A percentile compares a stretch with the other conserved stretches of the same genome.
These are phyloP conservation scores for Phytophthora parvispora DNA, from an alignment of 352 stramenopile species.

Conservation along the genomic window DNA sequence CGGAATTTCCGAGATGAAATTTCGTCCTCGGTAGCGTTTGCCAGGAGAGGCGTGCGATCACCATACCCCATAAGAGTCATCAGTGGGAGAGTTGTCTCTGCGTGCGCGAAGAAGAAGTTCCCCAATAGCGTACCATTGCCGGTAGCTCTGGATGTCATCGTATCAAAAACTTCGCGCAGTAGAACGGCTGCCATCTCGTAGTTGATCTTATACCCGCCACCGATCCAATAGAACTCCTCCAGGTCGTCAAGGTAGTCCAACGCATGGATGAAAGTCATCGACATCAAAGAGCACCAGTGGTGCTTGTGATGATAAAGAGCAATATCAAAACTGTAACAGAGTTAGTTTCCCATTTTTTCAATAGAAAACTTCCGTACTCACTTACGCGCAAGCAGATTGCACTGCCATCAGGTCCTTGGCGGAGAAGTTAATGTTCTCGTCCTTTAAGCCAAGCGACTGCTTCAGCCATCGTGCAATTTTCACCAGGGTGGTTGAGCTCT, in stretches of 20 bases:
- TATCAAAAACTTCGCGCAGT: slow-evolving; percentile 41
- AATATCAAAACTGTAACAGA: slow-evolving; percentile 48
- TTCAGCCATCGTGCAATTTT: slow-evolving; percentile 25
- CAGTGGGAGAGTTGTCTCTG: slow-evolving; percentile 64
- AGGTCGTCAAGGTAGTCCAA: slow-evolving; percentile 63
- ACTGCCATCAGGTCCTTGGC: slow-evolving; percentile 41
- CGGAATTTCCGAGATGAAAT: slow-evolving; percentile 48
- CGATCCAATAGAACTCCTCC: slow-evolving; percentile 58
- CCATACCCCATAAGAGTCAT: slow-evolving; percentile 61
- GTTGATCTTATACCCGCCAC: slow-evolving; percentile 55
- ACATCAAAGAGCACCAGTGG: slow-evolving; percentile 60
- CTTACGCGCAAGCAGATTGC: slow-evolving; percentile 60
- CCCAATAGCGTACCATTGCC: slow-evolving; percentile 22
- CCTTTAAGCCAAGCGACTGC: slow-evolving; percentile 24
- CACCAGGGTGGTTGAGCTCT: slow-evolving; percentile 31
- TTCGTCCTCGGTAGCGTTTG: slow-evolving; percentile 31
- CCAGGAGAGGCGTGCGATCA: slow-evolving; percentile 34
- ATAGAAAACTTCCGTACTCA: too few species aligned
- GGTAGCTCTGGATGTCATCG: slow-evolving; percentile 24
- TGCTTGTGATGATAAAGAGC: slow-evolving; percentile 48
- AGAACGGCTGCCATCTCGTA: slow-evolving; percentile 62
- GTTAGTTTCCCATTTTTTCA: neutral
- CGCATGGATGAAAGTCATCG: slow-evolving; percentile 23
- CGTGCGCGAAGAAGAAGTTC: slow-evolving; percentile 65
- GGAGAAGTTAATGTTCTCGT: slow-evolving; percentile 36